Conservation (phyloP, 2,329 filamentous ascomycete genomes). For the Knoxdaviesia proteae region DNA sequence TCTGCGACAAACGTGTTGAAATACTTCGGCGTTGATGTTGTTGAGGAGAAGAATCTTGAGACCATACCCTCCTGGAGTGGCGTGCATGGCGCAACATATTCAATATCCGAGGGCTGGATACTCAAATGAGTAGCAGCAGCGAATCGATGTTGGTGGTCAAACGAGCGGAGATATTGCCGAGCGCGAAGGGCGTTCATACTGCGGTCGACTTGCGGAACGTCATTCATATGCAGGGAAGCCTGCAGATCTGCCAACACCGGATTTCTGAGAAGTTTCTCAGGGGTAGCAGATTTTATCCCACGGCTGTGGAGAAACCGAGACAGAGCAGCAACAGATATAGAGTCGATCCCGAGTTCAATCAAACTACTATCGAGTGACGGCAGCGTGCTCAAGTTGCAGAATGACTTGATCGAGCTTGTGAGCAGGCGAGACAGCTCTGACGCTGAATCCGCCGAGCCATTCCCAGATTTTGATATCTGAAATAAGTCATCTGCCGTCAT, state of each 20-base stretch:
- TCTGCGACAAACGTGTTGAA: slow-evolving; percentile 54
- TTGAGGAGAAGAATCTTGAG: slow-evolving; percentile 20
- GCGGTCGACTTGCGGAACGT: slow-evolving; percentile 8
- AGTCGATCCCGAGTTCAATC: slow-evolving; percentile 76
- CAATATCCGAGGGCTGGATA: slow-evolving; percentile 31
- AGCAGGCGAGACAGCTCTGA: too few species aligned
- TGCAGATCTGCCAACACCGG: slow-evolving; percentile 27
- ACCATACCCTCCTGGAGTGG: slow-evolving; percentile 76
- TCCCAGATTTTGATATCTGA: too few species aligned
- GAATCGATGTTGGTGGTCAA: slow-evolving; percentile 37
- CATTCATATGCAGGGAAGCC: slow-evolving; percentile 11
- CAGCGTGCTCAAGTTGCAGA: too few species aligned
- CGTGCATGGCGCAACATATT: slow-evolving; percentile 64
- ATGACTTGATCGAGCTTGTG: too few species aligned
- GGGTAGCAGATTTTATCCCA: slow-evolving; percentile 38
- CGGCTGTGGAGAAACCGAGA: slow-evolving; percentile 38
- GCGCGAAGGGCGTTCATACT: slow-evolving; percentile 16
- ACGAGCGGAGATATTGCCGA: slow-evolving; percentile 41
- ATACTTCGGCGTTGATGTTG: slow-evolving; percentile 26
- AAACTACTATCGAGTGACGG: slow-evolving; percentile 29
- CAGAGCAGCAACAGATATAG: slow-evolving; percentile 60
- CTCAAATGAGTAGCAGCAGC: slow-evolving; percentile 30
- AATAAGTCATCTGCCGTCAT: too few species aligned
- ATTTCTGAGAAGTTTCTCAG: slow-evolving; percentile 47
- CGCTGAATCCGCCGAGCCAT: too few species aligned